Base-by-base conservation (phyloP, 2,329 filamentous ascomycete species). In the Ascochyta fabae region DNA sequence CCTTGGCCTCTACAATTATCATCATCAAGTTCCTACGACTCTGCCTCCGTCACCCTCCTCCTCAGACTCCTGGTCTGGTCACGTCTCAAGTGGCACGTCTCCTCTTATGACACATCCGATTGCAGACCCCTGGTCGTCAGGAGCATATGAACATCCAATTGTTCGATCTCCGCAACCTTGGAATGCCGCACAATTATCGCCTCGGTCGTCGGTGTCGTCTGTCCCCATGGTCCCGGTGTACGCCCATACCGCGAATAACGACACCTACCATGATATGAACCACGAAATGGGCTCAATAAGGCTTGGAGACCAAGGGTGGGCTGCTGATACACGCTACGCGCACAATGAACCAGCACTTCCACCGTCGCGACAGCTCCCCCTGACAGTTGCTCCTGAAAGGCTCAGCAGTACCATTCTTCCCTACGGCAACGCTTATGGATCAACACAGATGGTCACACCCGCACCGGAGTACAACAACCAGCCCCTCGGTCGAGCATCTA, bases 11-110 rank as follows among this genome's bases (percentile, higher is more conserved):
- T 75, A 75, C 67, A 65, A 63, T 48, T 72, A 69, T 46, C 63
- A 70, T 8, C 57, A 67, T 38, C 48, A 62, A 12, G 61, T 65
- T 22, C 52, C 65, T 31, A 56, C 60, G 10, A 60, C 68, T 23
- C 69, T 74, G 42, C 68, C 74, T 29, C 67, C 73, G 29, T 75
- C 74, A 13, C 73, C 74, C 24, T 70, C 74, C 23, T 66, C 72
- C 6, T 73, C 71, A 13, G 71, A 73, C 49, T 54, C 60, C 13
- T 76, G 73, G 73, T 55, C 60, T 13, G 39, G 59, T 10, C 69
- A 71, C 43, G 58, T 69, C 42, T 62, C 71, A 3, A 65, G 50
- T 44, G 64, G 62, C 34, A 46, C 67, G 8, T 73, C 71, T 45
- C 67, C 73, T 3, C 56, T 70, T 19, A 62, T 71, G 53, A 48